phyloP scores from a whole-genome alignment of 2,329 filamentous ascomycete genomes.

The Phaeophleospora eucalypticola region DNA sequence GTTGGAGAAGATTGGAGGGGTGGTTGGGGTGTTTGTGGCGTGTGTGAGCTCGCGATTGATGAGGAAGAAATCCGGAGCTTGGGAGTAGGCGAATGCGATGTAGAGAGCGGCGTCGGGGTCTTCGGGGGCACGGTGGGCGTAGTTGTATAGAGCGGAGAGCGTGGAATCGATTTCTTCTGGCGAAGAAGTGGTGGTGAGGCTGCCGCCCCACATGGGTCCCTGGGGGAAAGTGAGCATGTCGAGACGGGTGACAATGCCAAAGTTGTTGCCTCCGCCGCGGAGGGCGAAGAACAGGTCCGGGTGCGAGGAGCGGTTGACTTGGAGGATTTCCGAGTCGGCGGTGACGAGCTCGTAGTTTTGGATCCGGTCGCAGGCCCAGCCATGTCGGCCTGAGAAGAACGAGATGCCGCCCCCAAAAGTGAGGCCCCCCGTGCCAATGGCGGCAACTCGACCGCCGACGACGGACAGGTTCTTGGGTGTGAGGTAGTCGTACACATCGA shows the following conservation, averaged over 20 bases:
- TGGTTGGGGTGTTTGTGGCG: not conserved
- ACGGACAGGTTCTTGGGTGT: slow-evolving; percentile 16
- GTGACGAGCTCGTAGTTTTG: slow-evolving; percentile 27
- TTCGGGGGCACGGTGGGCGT: not conserved
- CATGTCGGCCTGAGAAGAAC: slow-evolving; percentile 26
- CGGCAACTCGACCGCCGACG: slow-evolving; percentile 23
- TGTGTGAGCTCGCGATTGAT: slow-evolving; percentile 1
- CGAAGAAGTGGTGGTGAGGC: not conserved
- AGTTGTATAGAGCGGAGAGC: not conserved
- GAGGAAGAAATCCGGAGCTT: not conserved
- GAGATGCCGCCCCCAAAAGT: slow-evolving; percentile 30
- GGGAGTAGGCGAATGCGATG: not conserved
- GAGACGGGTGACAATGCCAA: slow-evolving; percentile 30
- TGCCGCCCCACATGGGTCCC: slow-evolving; percentile 15
- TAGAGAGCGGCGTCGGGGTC: not conserved
- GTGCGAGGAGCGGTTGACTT: slow-evolving; percentile 21
- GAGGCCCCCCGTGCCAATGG: slow-evolving; percentile 29
- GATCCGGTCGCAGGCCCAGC: slow-evolving; percentile 28
- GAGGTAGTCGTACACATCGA: slow-evolving; percentile 20
- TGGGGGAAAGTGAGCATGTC: slow-evolving; percentile 21
- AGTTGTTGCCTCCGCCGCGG: slow-evolving; percentile 26
- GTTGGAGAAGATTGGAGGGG: slow-evolving; percentile 8
- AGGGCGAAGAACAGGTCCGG: slow-evolving; percentile 27
- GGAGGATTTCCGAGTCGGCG: slow-evolving; percentile 20
- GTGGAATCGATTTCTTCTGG: not conserved